Evolutionary conservation across 306 rosid species (phyloP).

Genomic region (Comarum palustre): DNA sequence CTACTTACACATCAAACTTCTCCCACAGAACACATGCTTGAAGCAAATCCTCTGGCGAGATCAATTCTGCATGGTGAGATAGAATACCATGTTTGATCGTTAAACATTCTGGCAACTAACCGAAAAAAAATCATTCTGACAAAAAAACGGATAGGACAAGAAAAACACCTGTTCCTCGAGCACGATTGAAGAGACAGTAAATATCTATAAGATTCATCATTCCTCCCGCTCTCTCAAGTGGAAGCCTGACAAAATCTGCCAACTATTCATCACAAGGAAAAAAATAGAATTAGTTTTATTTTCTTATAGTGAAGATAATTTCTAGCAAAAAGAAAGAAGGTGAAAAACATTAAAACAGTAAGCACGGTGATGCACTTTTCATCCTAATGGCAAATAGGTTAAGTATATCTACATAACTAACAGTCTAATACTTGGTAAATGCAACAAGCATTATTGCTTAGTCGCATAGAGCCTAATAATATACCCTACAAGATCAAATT

Average conservation of each 20-base stretch:
- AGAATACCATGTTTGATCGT: conserved; percentile 1
- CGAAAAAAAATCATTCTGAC: conserved; percentile 15
- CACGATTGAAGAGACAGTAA: conserved; percentile 92
- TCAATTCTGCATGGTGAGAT: conserved; percentile 61
- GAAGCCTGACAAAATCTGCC: conserved; percentile 89
- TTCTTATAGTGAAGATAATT: neutral
- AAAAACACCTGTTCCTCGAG: conserved; percentile 90
- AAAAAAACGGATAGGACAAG: neutral
- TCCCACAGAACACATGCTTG: conserved; percentile 97
- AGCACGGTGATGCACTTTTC: neutral
- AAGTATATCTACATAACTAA: neutral
- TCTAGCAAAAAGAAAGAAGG: neutral
- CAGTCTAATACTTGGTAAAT: neutral
- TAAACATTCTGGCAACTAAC: conserved; percentile 3
- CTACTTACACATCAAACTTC: conserved; percentile 91
- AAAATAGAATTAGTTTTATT: conserved; percentile 19
- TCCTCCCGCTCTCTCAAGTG: conserved; percentile 90
- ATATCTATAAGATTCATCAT: conserved; percentile 85
- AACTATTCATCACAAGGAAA: conserved; percentile 46
- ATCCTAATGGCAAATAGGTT: neutral
- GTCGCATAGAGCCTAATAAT: neutral
- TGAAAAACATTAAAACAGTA: neutral
- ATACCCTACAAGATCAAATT: neutral
- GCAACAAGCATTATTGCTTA: neutral
- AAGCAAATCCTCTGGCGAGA: conserved; percentile 92